Evolutionary conservation across 371 early-diverging fungal genomes (phyloP).

Genomic region (Rhizopus sp.): DNA sequence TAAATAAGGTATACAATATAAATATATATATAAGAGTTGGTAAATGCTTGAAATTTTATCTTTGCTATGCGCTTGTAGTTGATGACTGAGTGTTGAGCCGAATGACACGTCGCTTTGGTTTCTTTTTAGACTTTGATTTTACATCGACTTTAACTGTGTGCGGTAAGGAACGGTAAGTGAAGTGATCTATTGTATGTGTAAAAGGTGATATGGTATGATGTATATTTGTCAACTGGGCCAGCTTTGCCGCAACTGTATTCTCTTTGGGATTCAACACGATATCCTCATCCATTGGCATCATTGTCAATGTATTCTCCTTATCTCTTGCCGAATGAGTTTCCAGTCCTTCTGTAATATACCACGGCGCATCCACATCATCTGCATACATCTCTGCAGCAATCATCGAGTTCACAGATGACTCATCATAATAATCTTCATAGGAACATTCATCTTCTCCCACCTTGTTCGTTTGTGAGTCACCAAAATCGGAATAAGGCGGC

Average conservation of each 20-base stretch:
- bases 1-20: too few relatives aligned
- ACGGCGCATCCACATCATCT: constrained; percentile 39
- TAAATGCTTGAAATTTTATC: background rate
- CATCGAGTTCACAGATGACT: constrained; percentile 20
- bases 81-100: constrained; percentile 23
- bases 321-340: constrained; percentile 15
- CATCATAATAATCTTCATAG: constrained; percentile 5
- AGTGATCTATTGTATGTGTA: constrained; percentile 79
- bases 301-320: constrained; percentile 3
- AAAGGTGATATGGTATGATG: constrained; percentile 89
- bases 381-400: constrained; percentile 18
- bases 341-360: constrained; percentile 38
- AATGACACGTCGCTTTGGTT: constrained; percentile 47
- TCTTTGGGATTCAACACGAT: constrained; percentile 66
- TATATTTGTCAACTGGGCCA: constrained; percentile 80
- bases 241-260: constrained; percentile 84
- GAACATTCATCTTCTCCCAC: constrained; percentile 14
- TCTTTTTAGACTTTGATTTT: constrained; percentile 41
- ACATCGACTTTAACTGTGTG: constrained; percentile 42
- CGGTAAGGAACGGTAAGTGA: constrained; percentile 77
- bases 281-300: constrained; percentile 46
- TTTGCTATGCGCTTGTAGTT: background rate
- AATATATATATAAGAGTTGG: background rate
- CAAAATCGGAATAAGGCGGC: constrained; percentile 18
- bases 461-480: constrained; percentile 4